Conservation (phyloP, 768 basidiomycete genomes). For the Collybiopsis confluens region DNA sequence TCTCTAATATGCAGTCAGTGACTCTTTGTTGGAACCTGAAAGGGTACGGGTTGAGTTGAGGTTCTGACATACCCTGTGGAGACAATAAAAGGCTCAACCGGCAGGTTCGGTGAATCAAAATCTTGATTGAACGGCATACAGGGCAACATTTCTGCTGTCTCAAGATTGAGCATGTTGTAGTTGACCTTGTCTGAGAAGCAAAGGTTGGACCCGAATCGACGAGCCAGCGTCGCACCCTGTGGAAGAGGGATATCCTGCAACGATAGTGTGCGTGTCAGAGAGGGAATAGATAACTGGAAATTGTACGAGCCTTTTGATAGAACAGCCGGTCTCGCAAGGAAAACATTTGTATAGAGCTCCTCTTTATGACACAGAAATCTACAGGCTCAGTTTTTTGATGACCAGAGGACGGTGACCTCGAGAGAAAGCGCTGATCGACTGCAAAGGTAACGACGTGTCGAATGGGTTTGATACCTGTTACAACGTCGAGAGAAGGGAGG, state of each 20-base stretch:
- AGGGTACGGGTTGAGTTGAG: constrained; percentile 49
- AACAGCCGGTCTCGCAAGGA: constrained; percentile 59
- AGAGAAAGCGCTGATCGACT: constrained; percentile 73
- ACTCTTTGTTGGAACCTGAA: too few relatives aligned
- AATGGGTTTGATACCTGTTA: constrained; percentile 67
- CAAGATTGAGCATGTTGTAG: constrained; percentile 80
- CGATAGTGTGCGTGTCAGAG: not conserved
- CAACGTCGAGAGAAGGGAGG: constrained; percentile 74
- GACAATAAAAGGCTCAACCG: constrained; percentile 14
- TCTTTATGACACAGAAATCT: constrained; percentile 73
- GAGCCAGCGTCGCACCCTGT: constrained; percentile 52
- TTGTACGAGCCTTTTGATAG: constrained; percentile 48
- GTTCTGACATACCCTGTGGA: too few relatives aligned
- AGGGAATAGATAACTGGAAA: not conserved
- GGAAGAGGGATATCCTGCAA: constrained; percentile 69
- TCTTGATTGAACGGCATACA: constrained; percentile 80
- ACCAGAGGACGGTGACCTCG: constrained; percentile 40
- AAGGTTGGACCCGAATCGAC: constrained; percentile 56
- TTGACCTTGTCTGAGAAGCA: constrained; percentile 70
- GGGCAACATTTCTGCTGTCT: constrained; percentile 62
- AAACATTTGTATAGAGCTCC: constrained; percentile 58
- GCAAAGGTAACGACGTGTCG: constrained; percentile 78
- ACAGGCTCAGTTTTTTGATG: constrained; percentile 43
- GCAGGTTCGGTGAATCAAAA: constrained; percentile 24
- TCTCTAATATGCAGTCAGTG: constrained; percentile 70